Conservation (phyloP, 768 basidiomycete species). For the Auricularia heimuer region DNA sequence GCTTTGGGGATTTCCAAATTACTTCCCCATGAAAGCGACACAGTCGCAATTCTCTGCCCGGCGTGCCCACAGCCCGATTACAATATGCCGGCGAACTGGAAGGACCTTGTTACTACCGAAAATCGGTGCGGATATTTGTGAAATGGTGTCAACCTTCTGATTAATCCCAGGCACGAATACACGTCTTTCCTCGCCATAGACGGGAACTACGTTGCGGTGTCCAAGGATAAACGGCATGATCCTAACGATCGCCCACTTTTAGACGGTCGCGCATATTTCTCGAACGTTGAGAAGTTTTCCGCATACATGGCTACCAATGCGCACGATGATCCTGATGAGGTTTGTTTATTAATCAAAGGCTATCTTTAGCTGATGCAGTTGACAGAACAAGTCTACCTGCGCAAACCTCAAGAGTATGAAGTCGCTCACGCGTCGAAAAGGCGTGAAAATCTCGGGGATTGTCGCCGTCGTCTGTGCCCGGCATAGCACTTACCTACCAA, state of each 20-base stretch:
- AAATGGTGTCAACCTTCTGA: no score
- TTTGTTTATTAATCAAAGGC: no score
- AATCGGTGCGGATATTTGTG: background rate
- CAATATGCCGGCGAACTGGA: background rate
- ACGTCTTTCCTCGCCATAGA: background rate
- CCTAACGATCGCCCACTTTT: background rate
- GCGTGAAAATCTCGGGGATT: slow-evolving; percentile 14
- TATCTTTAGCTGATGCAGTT: background rate
- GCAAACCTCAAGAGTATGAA: slow-evolving; percentile 16
- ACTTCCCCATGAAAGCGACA: background rate
- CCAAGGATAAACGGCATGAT: background rate
- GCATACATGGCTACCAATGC: no score
- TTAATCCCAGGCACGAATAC: background rate
- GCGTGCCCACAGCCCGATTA: background rate
- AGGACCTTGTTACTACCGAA: background rate
- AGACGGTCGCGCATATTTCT: background rate
- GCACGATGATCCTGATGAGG: background rate
- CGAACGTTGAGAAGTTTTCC: no score
- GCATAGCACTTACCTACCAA: background rate
- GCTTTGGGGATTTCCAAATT: background rate
- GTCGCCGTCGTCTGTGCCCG: slow-evolving; percentile 14
- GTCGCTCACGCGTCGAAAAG: slow-evolving; percentile 17
- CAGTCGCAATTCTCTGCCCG: background rate
- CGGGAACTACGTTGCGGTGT: no score
- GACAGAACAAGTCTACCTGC: slow-evolving; percentile 14